These are phyloP conservation scores for Mortierella sp. DNA, from an alignment of 371 early-diverging fungal genomes.

Conservation along the genomic window DNA sequence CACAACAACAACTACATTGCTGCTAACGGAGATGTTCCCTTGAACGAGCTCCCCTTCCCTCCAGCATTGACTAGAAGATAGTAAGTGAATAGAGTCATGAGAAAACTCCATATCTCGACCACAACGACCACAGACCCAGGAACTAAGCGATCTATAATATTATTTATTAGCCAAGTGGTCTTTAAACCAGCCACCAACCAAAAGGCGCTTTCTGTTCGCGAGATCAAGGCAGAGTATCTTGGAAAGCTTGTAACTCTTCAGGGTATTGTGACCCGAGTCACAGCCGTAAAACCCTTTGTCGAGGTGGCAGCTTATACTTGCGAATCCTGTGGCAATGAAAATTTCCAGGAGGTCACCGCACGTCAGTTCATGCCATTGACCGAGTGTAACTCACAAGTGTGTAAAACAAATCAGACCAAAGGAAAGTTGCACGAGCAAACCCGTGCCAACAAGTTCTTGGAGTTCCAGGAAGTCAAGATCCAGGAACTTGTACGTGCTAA, in stretches of 20 bases:
- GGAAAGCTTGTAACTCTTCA: conserved; percentile 93
- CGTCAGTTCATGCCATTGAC: conserved; percentile 88
- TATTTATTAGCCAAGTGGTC: conserved; percentile 74
- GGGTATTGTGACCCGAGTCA: conserved; percentile 97
- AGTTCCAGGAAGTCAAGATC: conserved; percentile 95
- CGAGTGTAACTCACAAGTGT: conserved; percentile 92
- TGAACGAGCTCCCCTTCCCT: conserved; percentile 72
- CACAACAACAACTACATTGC: conserved; percentile 69
- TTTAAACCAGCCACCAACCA: conserved; percentile 81
- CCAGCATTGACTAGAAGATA: conserved; percentile 88
- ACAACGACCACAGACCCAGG: background rate
- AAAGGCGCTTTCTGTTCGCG: conserved; percentile 87
- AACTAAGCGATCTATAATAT: background rate
- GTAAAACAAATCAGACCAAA: conserved; percentile 86
- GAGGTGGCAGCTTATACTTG: conserved; percentile 96
- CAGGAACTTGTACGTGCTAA: conserved; percentile 89
- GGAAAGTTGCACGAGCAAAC: conserved; percentile 96
- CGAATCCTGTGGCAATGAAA: conserved; percentile 97
- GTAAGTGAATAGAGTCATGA: conserved; percentile 65
- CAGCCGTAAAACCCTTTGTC: conserved; percentile 96
- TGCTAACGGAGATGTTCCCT: conserved; percentile 60
- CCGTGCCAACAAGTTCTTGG: conserved; percentile 94
- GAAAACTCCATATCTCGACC: background rate
- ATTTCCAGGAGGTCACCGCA: conserved; percentile 95
- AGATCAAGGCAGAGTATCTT: conserved; percentile 85